phyloP scores from a whole-genome alignment of 805 yeast species.

The Ogataea haglerorum region DNA sequence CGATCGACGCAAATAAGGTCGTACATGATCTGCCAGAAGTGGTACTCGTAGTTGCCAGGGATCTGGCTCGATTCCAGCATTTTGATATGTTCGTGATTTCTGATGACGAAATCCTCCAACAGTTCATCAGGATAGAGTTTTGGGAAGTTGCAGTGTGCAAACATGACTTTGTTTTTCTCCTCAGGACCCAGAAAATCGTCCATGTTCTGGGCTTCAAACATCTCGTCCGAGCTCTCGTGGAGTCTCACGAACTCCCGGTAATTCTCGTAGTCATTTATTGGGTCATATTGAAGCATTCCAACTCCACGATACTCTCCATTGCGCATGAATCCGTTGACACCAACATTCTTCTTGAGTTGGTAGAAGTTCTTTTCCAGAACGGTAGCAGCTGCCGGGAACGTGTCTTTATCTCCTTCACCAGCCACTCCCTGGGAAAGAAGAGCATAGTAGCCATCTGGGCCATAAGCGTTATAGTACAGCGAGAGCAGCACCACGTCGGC shows the following conservation, averaged over 20 bases:
- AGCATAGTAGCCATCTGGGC: constrained; percentile 56
- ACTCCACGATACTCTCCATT: constrained; percentile 38
- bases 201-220: constrained; percentile 12
- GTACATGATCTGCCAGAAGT: constrained; percentile 22
- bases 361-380: constrained; percentile 46
- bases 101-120: constrained; percentile 22
- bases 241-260: constrained; percentile 19
- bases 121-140: constrained; percentile 46
- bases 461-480: constrained; percentile 57
- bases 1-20: constrained; percentile 18
- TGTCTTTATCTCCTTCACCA: constrained; percentile 85
- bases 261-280: constrained; percentile 35
- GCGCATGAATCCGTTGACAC: constrained; percentile 42
- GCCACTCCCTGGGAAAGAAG: constrained; percentile 56
- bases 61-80: constrained; percentile 15
- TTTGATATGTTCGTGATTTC: constrained; percentile 12
- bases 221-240: constrained; percentile 19
- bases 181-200: constrained; percentile 22
- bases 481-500: constrained; percentile 52
- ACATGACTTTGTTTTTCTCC: constrained; percentile 16
- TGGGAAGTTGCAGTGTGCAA: constrained; percentile 46
- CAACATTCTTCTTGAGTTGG: constrained; percentile 51
- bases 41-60: constrained; percentile 19
- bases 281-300: constrained; percentile 50
- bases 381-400: constrained; percentile 67